Evolutionary conservation across 2,329 filamentous ascomycete genomes (phyloP).

Genomic region (Penicillium brevicompactum): DNA sequence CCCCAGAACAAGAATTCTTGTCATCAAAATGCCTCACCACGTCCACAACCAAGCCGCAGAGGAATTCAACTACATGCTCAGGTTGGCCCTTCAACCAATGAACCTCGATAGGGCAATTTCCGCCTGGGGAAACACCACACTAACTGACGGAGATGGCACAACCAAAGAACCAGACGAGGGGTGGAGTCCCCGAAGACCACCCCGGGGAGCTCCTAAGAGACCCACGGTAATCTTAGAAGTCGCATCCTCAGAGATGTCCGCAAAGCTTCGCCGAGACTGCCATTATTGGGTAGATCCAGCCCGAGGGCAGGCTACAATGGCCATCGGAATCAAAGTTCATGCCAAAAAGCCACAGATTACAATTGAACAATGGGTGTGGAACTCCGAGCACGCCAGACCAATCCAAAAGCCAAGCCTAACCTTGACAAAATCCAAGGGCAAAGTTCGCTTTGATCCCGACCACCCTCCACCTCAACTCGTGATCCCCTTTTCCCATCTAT

Average conservation of each 20-base stretch:
- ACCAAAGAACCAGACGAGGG: slow-evolving; percentile 3
- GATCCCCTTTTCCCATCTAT: slow-evolving; percentile 1
- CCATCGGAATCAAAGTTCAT: background rate
- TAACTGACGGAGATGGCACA: slow-evolving; percentile 1
- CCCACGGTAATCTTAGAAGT: slow-evolving; percentile 3
- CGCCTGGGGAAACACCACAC: background rate
- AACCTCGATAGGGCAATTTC: background rate
- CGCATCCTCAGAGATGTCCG: background rate
- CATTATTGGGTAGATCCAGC: slow-evolving; percentile 3
- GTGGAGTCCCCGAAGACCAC: slow-evolving; percentile 4
- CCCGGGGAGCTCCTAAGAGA: slow-evolving; percentile 1
- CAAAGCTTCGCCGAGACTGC: background rate
- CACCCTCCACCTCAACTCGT: background rate
- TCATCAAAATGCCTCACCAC: background rate
- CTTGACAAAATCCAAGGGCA: background rate
- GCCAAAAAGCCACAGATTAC: background rate
- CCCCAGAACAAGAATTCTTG: background rate
- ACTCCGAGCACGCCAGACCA: background rate
- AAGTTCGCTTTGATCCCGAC: background rate
- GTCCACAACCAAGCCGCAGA: background rate
- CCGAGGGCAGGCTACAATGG: background rate
- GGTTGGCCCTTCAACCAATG: background rate
- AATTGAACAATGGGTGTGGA: slow-evolving; percentile 1
- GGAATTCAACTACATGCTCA: background rate
- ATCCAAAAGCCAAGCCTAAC: background rate